phyloP scores from a whole-genome alignment of 768 basidiomycete genomes.

The Grammothele lineata region DNA sequence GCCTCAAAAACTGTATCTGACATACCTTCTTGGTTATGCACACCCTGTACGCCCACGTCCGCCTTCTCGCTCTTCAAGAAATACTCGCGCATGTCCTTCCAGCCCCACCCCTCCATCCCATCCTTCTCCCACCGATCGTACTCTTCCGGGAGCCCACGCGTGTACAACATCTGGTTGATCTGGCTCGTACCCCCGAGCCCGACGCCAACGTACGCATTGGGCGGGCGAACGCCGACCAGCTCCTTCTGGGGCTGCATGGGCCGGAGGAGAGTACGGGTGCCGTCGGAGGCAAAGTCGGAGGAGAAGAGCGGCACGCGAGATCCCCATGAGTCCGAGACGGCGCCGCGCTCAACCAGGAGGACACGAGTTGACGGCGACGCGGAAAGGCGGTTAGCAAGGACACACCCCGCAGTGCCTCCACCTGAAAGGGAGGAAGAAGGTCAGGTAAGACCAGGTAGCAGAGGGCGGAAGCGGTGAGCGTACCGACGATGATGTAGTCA shows the following conservation, averaged over 20 bases:
- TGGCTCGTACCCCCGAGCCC: conserved; percentile 45
- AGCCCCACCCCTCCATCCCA: conserved; percentile 33
- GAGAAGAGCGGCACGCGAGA: conserved; percentile 31
- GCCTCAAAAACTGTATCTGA: too few relatives aligned
- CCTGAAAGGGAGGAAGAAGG: conserved; percentile 3
- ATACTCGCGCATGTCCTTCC: conserved; percentile 29
- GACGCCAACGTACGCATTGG: conserved; percentile 23
- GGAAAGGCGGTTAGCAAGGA: conserved; percentile 32
- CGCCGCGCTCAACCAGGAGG: conserved; percentile 28
- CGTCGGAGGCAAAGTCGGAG: conserved; percentile 22
- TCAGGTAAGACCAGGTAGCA: background rate
- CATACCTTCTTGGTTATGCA: conserved; percentile 3
- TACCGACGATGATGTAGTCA: conserved; percentile 25
- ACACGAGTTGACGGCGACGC: conserved; percentile 30
- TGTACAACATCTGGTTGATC: conserved; percentile 39
- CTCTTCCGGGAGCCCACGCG: conserved; percentile 27
- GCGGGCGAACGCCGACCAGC: conserved; percentile 5
- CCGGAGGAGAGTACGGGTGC: conserved; percentile 18
- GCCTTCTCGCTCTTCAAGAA: conserved; percentile 31
- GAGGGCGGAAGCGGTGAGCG: background rate
- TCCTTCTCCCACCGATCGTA: conserved; percentile 27
- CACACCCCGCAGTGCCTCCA: conserved; percentile 36
- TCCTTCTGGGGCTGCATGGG: conserved; percentile 4
- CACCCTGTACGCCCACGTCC: conserved; percentile 8
- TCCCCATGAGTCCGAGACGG: conserved; percentile 23